Conservation (phyloP, 192 early-diverging fungal species). For the Entomortierella parvispora region DNA sequence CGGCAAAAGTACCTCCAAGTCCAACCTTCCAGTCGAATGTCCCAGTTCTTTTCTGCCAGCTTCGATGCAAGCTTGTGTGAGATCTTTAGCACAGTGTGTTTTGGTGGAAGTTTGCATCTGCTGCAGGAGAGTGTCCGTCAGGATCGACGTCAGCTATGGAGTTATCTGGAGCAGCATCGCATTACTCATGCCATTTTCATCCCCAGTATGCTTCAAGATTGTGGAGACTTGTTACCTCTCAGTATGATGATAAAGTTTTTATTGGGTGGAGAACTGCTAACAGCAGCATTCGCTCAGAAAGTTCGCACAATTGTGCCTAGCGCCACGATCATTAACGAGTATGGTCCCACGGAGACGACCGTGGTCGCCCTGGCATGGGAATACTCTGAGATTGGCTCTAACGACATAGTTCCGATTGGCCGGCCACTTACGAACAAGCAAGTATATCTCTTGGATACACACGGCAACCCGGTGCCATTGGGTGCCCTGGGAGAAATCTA, state of each 20-base stretch:
- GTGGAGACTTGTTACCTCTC: constrained; percentile 5
- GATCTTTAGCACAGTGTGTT: constrained; percentile 1
- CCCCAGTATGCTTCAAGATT: constrained; percentile 7
- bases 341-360: constrained; percentile 37
- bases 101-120: constrained; percentile 12
- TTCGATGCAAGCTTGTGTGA: constrained; percentile 22
- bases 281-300: too few species aligned
- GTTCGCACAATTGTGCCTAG: too few species aligned
- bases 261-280: too few species aligned
- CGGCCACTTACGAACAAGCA: constrained; percentile 17
- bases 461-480: constrained; percentile 32
- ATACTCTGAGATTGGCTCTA: constrained; percentile 9
- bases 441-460: constrained; percentile 38
- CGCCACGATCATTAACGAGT: constrained; percentile 18
- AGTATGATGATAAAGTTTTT: too few species aligned
- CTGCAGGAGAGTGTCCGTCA: not conserved
- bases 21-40: not conserved
- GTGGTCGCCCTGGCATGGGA: not conserved
- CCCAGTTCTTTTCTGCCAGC: constrained; percentile 13
- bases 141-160: not conserved
- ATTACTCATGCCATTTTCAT: not conserved
- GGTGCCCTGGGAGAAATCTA: constrained; percentile 53
- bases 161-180: not conserved
- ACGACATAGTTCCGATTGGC: constrained; percentile 31
- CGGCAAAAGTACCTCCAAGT: not conserved